Percentiles rank a stretch among this genome's conserved stretches.
Evolutionary conservation across 2,329 filamentous ascomycete genomes (phyloP).

Genomic region (Lasiodiplodia theobromae): DNA sequence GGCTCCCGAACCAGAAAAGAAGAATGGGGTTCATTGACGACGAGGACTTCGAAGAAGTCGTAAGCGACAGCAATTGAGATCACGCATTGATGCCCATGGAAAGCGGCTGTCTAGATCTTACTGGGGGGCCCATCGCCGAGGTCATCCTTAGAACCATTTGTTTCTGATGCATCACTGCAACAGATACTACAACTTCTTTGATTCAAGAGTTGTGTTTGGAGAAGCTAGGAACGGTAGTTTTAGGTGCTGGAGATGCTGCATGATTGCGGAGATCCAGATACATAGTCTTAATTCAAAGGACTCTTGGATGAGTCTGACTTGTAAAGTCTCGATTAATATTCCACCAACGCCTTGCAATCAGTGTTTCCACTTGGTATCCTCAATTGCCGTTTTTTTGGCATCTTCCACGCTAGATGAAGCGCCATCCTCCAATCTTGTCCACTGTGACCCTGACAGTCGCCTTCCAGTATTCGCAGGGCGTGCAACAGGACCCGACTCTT

Average conservation of each 20-base stretch:
- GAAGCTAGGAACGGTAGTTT: not conserved
- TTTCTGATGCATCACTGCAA: not conserved
- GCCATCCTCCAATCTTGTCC: not conserved
- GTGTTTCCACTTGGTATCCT: constrained; percentile 16
- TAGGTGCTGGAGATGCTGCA: not conserved
- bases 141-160: not conserved
- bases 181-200: constrained; percentile 6
- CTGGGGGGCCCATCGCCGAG: not conserved
- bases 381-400: not conserved
- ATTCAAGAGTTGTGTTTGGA: not conserved
- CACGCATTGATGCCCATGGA: not conserved
- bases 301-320: not conserved
- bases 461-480: not conserved
- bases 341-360: constrained; percentile 25
- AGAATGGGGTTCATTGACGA: constrained; percentile 58
- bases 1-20: constrained; percentile 60
- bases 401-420: not conserved
- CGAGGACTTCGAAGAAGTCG: constrained; percentile 56
- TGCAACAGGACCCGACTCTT: not conserved
- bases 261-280: not conserved
- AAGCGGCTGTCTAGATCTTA: not conserved
- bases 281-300: not conserved
- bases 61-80: constrained; percentile 36
- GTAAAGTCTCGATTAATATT: not conserved
- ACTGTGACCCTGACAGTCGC: not conserved